These are phyloP conservation scores for Lactifluus pinguis DNA, from an alignment of 768 basidiomycete species.

Conservation along the genomic window DNA sequence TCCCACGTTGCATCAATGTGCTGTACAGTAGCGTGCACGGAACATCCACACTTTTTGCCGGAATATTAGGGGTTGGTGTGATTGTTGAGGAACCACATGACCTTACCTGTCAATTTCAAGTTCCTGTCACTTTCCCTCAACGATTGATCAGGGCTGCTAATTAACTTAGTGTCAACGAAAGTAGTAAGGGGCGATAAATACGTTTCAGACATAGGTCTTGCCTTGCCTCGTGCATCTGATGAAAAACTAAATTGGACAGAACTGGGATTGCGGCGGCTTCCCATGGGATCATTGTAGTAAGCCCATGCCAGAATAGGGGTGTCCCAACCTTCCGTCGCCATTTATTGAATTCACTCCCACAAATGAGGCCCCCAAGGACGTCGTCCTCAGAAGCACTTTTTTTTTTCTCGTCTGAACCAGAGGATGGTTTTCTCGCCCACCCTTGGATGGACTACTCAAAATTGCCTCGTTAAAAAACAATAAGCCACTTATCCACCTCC, in stretches of 20 bases:
- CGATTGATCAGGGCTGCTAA: background rate
- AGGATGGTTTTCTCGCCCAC: background rate
- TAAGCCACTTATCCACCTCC: background rate
- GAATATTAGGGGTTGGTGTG: background rate
- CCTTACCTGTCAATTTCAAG: background rate
- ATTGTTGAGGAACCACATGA: background rate
- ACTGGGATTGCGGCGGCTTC: background rate
- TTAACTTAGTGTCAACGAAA: background rate
- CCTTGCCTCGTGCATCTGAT: constrained; percentile 11
- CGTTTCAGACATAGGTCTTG: constrained; percentile 1
- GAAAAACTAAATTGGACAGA: background rate
- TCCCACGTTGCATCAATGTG: background rate
- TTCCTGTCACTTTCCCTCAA: background rate
- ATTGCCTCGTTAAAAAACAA: background rate
- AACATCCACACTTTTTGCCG: background rate
- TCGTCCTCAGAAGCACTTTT: background rate
- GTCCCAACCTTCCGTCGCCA: background rate
- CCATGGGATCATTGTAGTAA: background rate
- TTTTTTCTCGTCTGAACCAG: background rate
- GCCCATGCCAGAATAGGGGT: constrained; percentile 8
- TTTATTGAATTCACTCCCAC: background rate
- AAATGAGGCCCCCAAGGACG: too few relatives aligned
- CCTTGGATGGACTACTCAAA: too few relatives aligned
- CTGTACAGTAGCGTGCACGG: too few relatives aligned
- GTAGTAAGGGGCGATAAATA: constrained; percentile 8